Base-by-base conservation (phyloP, 805 yeast species). In the Deakozyma indianensis region DNA sequence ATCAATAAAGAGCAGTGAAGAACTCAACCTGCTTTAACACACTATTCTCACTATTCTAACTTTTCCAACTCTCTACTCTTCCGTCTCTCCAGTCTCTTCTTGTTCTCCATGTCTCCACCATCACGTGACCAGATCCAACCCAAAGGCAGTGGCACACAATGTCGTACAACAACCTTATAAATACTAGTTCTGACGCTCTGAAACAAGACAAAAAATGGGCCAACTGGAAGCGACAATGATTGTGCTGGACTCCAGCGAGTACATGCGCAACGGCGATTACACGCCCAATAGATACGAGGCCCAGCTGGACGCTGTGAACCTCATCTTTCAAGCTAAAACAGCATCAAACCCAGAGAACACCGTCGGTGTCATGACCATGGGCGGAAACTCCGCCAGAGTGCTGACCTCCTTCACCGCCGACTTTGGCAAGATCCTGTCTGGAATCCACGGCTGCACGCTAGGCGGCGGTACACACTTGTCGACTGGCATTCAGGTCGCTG, bases 161-260 rank as follows among this genome's bases (percentile, higher is more conserved):
- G n/a, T n/a, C n/a, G n/a, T n/a, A n/a, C n/a, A n/a, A n/a, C n/a
- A n/a, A n/a, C n/a, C n/a, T n/a, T n/a, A n/a, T n/a, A n/a, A n/a
- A n/a, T n/a, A n/a, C n/a, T n/a, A n/a, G n/a, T n/a, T n/a, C n/a
- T n/a, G n/a, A n/a, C n/a, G n/a, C n/a, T n/a, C n/a, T n/a, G n/a
- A n/a, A n/a, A n/a, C n/a, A 25, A 25, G 28, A 25, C 7, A 9
- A 25, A 14, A 29, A 27, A 87, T 87, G 96, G 96, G 82, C 18
- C 38, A 32, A 51, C 74, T 88, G 57, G 98, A 92, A 67, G 97
- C 97, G 51, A 83, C 96, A 15, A 88, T 92, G 83, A 75, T 92
- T 51, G 85, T 87, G 69, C 66, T 92, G 59, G 99, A 92, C 70
- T 90, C 87, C 71, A 86, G 96, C 44, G 98, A 92, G 67, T 90